phyloP scores from a whole-genome alignment of 345 rosid species.

The Salix udensis region DNA sequence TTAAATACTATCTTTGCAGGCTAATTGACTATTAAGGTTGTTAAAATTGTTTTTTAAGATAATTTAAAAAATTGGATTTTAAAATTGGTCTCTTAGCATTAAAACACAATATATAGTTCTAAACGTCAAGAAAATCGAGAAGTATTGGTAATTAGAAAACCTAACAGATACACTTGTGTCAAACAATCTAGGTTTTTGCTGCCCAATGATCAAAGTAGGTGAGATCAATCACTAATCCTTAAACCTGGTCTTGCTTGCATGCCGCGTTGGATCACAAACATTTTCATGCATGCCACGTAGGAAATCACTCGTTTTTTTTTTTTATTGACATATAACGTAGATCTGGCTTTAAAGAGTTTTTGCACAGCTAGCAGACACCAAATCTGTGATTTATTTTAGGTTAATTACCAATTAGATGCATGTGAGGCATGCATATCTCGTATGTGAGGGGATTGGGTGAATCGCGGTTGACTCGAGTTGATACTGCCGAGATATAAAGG shows the following conservation, averaged over 20 bases:
- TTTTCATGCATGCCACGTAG: slow-evolving; percentile 6
- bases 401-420: neutral
- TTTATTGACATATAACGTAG: neutral
- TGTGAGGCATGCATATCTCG: slow-evolving; percentile 34
- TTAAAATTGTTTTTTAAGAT: too few relatives aligned
- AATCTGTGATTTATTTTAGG: neutral
- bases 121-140: too few relatives aligned
- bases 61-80: too few relatives aligned
- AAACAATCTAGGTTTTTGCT: neutral
- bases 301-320: neutral
- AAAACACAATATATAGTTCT: too few relatives aligned
- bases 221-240: neutral
- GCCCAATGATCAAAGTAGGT: neutral
- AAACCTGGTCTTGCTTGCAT: neutral
- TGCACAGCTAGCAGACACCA: slow-evolving; percentile 3
- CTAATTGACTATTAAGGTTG: too few relatives aligned
- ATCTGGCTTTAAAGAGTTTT: neutral
- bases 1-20: too few relatives aligned
- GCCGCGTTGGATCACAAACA: neutral
- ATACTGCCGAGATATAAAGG: slow-evolving; percentile 35
- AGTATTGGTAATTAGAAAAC: neutral
- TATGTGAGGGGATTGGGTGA: slow-evolving; percentile 21
- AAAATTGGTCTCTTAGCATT: too few relatives aligned
- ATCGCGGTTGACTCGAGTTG: slow-evolving; percentile 24
- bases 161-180: neutral